Evolutionary conservation across 164 flowering plant species (phyloP), one percentile per base, ranked within the genome.

Genomic region (Magnolia officinalis): DNA sequence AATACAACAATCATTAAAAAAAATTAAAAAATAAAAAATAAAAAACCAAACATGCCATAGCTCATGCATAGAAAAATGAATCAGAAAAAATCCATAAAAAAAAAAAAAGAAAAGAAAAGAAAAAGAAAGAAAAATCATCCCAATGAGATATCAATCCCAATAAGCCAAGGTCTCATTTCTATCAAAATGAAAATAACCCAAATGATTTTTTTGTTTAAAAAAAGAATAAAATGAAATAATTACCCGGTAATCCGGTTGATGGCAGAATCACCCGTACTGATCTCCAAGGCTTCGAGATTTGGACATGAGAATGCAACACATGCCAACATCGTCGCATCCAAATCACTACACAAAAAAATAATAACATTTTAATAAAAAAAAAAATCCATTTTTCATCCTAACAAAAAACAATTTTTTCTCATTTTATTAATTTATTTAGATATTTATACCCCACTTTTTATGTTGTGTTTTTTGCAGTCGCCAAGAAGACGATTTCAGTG

Each of bases 221-320:
- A 20, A 10, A 24, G 31, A 63, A 21, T 24, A 50, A 70, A 66
- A 52, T 8, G 29, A 52, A 66, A 72, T 18, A 31, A 55, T 13
- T 91, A 96, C 98, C 99, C 99, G 69, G 93, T 87, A 26, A 96
- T 90, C 78, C 98, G 79, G 79, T 96, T 96, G 72, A 81, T 77
- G 0, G 96, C 89, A 50, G 83, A 50, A 11, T 80, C 89, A 50
- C 87, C 88, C 18, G 79, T 84, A 23, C 81, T 50, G 77, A 94
- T 89, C 87, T 94, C 98, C 92, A 96, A 37, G 16, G 77, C 73
- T 72, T 93, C 91, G 82, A 96, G 81, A 83, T 87, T 91, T 51
- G 98, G 98, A 79, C 99, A 96, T 10, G 98, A 89, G 76, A 94
- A 96, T 2, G 99, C 98, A 82, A 96, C 88, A 83, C 97, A 96